Conservation (phyloP, 306 rosid genomes). For the Sophora flavescens region DNA sequence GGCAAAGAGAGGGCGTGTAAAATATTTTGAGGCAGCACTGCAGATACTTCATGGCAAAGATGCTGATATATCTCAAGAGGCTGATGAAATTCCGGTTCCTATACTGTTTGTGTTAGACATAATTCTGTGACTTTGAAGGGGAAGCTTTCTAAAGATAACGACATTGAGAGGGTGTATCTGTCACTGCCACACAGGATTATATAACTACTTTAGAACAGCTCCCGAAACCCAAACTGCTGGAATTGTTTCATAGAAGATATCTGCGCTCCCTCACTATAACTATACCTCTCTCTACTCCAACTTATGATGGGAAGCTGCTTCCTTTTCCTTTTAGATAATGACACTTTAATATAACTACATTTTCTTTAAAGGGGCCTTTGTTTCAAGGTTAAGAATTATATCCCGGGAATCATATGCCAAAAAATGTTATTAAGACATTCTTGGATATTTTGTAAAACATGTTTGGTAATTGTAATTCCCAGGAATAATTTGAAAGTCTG, state of each 20-base stretch:
- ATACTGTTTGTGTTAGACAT: conserved; percentile 16
- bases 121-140: conserved; percentile 11
- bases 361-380: conserved; percentile 9
- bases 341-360: conserved; percentile 1
- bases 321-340: conserved; percentile 17
- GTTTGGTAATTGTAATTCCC: background rate
- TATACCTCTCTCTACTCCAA: conserved; percentile 33
- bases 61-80: conserved; percentile 74
- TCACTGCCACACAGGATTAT: conserved; percentile 67
- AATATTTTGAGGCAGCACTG: conserved; percentile 71
- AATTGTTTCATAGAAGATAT: conserved; percentile 85
- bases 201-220: conserved; percentile 71
- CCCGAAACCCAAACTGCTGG: conserved; percentile 76
- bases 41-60: conserved; percentile 80
- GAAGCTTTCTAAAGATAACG: conserved; percentile 26
- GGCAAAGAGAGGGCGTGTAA: conserved; percentile 73
- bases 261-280: conserved; percentile 70
- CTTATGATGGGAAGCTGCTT: conserved; percentile 23
- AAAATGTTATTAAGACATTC: too few relatives aligned
- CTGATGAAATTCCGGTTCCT: conserved; percentile 83
- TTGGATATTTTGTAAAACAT: too few relatives aligned
- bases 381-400: background rate
- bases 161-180: conserved; percentile 13
- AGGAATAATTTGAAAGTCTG: too few relatives aligned
- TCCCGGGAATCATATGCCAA: too few relatives aligned